phyloP scores from a whole-genome alignment of 208 protist genomes.

The Tetramitus jugosus region DNA sequence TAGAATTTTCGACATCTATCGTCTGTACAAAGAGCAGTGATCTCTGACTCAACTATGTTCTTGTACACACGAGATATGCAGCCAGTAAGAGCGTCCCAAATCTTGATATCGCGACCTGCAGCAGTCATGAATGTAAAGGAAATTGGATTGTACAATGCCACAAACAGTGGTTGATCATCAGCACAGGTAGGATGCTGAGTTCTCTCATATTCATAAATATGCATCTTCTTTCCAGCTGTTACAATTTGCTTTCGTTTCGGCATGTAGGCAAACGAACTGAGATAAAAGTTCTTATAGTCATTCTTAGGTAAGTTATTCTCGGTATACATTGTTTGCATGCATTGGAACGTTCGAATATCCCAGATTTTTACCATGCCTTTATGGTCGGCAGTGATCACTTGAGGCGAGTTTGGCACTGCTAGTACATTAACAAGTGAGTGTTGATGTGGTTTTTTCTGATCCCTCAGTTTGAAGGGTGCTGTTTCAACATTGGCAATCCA shows the following conservation, averaged over 20 bases:
- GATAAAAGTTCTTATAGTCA: conserved; percentile 5
- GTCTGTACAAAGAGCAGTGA: neutral
- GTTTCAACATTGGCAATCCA: conserved; percentile 31
- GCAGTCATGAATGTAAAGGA: conserved; percentile 21
- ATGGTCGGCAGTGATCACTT: conserved; percentile 59
- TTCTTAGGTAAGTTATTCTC: conserved; percentile 9
- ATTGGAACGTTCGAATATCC: conserved; percentile 59
- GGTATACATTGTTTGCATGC: conserved; percentile 52
- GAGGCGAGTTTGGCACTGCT: conserved; percentile 47
- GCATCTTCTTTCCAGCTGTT: neutral
- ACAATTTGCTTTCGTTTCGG: neutral
- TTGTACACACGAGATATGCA: neutral
- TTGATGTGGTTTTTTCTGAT: conserved; percentile 30
- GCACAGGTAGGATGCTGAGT: neutral
- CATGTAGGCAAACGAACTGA: conserved; percentile 18
- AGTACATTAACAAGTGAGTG: conserved; percentile 48
- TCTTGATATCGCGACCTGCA: neutral
- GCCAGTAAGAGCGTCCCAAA: conserved; percentile 24
- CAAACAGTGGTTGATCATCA: conserved; percentile 3
- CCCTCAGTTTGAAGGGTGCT: conserved; percentile 25
- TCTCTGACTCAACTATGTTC: neutral
- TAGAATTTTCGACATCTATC: conserved; percentile 19
- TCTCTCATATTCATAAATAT: conserved; percentile 23
- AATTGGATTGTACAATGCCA: conserved; percentile 4
- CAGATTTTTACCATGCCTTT: conserved; percentile 62